Base-by-base conservation (phyloP, 78 protist genomes). In the Cavenderia fasciculata region DNA sequence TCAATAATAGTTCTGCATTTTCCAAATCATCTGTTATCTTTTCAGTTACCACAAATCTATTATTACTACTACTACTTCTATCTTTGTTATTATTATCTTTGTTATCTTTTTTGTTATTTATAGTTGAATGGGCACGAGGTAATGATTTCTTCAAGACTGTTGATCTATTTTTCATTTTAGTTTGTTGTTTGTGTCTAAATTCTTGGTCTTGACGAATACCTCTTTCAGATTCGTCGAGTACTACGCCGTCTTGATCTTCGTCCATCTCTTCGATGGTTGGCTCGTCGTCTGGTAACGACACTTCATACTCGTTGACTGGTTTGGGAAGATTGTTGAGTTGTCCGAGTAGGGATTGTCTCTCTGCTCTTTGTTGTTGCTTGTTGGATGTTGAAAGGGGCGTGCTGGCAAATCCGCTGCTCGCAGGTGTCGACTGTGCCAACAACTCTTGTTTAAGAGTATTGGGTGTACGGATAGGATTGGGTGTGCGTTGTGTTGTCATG, bases 131-230 rank as follows among this genome's bases (percentile, higher is more conserved):
- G 36, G 85, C 59, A 12, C 65, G 54, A 25, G 94, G 87, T 14
- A 72, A 51, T 31, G 66, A 62, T 63, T 70, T 77, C 44, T 87
- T 77, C 25, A 68, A 25, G 40, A 82, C 75, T 16, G 33, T 40
- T 19, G 76, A 61, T 47, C 89, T 29, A 47, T 65, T 73, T 29
- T 85, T 38, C 1, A 78, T 49, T 25, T 56, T 23, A n/a, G 61
- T 59, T 40, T 90, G 94, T 46, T 77, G 76, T 56, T 90, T 77
- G 36, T 77, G 91, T 78, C 70, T 76, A 0, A 77, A 33, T 46
- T 75, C 85, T 51, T 66, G 75, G 18, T 78, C 65, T 34, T 66
- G 78, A 38, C 86, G 43, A 44, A 77, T 73, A 29, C 69, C 77
- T 2, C 5, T 21, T 27, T 87, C 93, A 4, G 93, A 87, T 36